Evolutionary conservation across 352 stramenopile genomes (phyloP).

Genomic region (Globisporangium megalacanthum): DNA sequence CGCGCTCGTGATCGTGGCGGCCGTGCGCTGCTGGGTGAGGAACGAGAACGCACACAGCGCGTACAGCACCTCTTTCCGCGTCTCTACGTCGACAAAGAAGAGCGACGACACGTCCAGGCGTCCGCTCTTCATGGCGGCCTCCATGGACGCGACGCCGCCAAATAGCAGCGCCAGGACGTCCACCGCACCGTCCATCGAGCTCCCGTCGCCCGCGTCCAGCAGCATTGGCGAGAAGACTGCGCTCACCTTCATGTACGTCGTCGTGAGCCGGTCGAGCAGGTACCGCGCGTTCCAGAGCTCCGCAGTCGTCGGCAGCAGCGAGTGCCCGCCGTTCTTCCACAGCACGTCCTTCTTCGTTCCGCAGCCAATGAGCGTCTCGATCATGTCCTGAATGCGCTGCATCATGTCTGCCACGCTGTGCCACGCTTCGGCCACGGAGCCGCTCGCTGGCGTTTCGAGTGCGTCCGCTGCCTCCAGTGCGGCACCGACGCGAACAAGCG

Average conservation of each 20-base stretch:
- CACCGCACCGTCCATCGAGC: constrained; percentile 31
- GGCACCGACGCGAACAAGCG: constrained; percentile 26
- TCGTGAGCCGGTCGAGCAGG: constrained; percentile 57
- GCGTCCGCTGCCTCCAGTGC: not conserved
- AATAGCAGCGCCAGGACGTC: constrained; percentile 75
- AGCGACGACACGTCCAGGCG: constrained; percentile 69
- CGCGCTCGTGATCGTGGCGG: constrained; percentile 15
- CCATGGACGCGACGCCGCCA: constrained; percentile 64
- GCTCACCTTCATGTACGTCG: constrained; percentile 49
- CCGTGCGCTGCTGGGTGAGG: constrained; percentile 49
- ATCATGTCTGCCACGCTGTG: constrained; percentile 57
- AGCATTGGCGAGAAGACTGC: constrained; percentile 17
- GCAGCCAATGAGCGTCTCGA: constrained; percentile 66
- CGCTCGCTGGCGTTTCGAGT: not conserved
- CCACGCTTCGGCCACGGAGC: constrained; percentile 27
- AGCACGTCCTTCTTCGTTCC: constrained; percentile 72
- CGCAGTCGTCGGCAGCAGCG: constrained; percentile 51
- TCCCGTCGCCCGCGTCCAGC: constrained; percentile 18
- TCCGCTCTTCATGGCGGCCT: constrained; percentile 72
- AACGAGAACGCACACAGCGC: constrained; percentile 81
- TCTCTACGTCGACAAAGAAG: constrained; percentile 63
- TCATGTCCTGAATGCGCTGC: constrained; percentile 64
- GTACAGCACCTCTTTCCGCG: constrained; percentile 68
- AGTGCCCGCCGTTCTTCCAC: constrained; percentile 92
- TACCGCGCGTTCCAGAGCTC: constrained; percentile 71